Evolutionary conservation across 73 alveolate species (phyloP).

Genomic region (Stentor coeruleus): DNA sequence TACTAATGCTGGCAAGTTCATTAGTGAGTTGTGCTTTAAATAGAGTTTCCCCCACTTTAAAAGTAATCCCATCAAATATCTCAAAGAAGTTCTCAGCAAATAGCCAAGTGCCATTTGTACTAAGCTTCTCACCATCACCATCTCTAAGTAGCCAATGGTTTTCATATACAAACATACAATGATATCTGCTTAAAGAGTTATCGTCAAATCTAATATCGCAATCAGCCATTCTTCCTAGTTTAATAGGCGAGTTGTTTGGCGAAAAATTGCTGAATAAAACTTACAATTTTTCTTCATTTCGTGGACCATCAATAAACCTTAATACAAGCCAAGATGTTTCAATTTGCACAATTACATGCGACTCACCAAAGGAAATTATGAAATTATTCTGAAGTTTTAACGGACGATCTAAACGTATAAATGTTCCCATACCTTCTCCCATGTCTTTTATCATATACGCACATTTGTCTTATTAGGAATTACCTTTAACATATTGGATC

Average conservation of each 20-base stretch:
- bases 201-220: constrained; percentile 55
- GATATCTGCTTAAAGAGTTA: constrained; percentile 49
- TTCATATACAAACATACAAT: constrained; percentile 42
- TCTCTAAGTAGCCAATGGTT: constrained; percentile 51
- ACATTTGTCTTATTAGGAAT: constrained; percentile 15
- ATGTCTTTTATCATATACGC: constrained; percentile 62
- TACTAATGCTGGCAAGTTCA: too few relatives aligned
- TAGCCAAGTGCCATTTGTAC: constrained; percentile 79
- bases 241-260: constrained; percentile 31
- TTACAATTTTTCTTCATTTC: constrained; percentile 34
- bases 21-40: too few relatives aligned
- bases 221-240: constrained; percentile 46
- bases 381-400: constrained; percentile 41
- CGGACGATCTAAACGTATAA: constrained; percentile 46
- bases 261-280: constrained; percentile 29
- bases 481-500: constrained; percentile 39
- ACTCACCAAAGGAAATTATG: constrained; percentile 49
- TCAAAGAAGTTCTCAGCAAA: constrained; percentile 44
- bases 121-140: constrained; percentile 61
- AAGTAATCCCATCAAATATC: constrained; percentile 54
- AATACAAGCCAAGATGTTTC: constrained; percentile 32
- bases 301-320: constrained; percentile 47
- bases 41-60: constrained; percentile 55
- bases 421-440: constrained; percentile 72
- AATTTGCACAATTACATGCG: constrained; percentile 43